Conservation (phyloP, 1,284 basidiomycete genomes). For the Exobasidium rhododendri region DNA sequence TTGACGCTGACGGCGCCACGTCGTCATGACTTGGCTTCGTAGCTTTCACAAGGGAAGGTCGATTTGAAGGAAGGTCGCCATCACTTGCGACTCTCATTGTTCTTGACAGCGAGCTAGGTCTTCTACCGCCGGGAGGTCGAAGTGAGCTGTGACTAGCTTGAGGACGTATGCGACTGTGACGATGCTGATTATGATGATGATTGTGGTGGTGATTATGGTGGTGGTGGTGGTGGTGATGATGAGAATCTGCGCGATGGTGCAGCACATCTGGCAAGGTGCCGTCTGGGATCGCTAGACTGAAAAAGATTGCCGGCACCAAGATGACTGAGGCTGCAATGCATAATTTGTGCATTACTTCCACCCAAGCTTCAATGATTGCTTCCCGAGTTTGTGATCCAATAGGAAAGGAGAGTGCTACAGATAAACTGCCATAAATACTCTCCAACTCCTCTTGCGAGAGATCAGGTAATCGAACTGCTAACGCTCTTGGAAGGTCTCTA, state of each 20-base stretch:
- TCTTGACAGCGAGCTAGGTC: not conserved
- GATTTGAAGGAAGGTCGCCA: not conserved
- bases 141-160: not conserved
- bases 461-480: constrained; percentile 60
- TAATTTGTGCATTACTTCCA: constrained; percentile 44
- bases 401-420: constrained; percentile 52
- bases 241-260: constrained; percentile 9
- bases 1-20: too few relatives aligned
- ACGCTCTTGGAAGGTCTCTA: constrained; percentile 63
- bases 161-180: not conserved
- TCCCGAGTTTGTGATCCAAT: constrained; percentile 39
- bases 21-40: too few relatives aligned
- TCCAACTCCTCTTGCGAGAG: constrained; percentile 46
- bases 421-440: constrained; percentile 46
- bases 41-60: not conserved
- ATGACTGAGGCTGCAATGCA: constrained; percentile 43
- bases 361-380: constrained; percentile 53
- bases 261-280: constrained; percentile 23
- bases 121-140: not conserved
- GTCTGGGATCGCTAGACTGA: constrained; percentile 43
- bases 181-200: too few relatives aligned
- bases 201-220: constrained; percentile 3
- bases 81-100: not conserved
- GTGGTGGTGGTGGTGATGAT: constrained; percentile 10
- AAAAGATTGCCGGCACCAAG: constrained; percentile 42